Percentiles rank a stretch among this genome's conserved stretches.
Evolutionary conservation across 1,139 yeast genomes (phyloP).

Genomic region (Ashbya aceris): DNA sequence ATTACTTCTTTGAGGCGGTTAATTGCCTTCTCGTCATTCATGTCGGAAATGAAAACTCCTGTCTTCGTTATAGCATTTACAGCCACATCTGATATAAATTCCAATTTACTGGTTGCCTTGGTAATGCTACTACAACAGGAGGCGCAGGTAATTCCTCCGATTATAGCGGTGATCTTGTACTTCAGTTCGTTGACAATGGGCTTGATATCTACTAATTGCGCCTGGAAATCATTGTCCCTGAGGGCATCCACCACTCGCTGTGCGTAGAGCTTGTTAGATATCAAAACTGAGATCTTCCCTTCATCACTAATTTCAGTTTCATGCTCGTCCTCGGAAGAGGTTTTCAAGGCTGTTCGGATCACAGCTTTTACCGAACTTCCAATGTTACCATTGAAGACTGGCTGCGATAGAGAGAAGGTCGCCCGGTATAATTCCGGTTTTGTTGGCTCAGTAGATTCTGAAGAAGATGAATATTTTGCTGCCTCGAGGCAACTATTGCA

Average conservation of each 20-base stretch:
- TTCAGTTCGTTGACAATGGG: constrained; percentile 42
- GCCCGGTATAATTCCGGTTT: too few relatives aligned
- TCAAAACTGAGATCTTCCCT: constrained; percentile 25
- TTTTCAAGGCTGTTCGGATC: too few relatives aligned
- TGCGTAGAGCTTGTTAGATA: constrained; percentile 46
- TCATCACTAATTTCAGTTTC: too few relatives aligned
- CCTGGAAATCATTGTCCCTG: constrained; percentile 48
- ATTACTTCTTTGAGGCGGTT: constrained; percentile 39
- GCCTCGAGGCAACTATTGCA: too few relatives aligned
- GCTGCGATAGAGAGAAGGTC: too few relatives aligned
- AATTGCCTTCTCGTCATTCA: constrained; percentile 27
- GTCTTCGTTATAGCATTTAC: constrained; percentile 52
- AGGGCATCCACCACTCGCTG: constrained; percentile 40
- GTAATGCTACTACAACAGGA: constrained; percentile 55
- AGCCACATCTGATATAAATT: constrained; percentile 45
- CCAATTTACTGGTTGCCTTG: constrained; percentile 40
- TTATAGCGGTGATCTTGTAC: constrained; percentile 47
- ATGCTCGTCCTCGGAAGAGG: too few relatives aligned
- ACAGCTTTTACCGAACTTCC: too few relatives aligned
- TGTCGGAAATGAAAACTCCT: constrained; percentile 46
- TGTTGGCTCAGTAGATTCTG: too few relatives aligned
- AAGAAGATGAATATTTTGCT: too few relatives aligned
- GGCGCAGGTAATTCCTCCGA: constrained; percentile 71
- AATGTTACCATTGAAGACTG: too few relatives aligned
- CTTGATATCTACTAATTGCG: constrained; percentile 47